These are phyloP conservation scores for Cytospora schulzeri DNA, from an alignment of 2,329 filamentous ascomycete genomes.

Conservation along the genomic window DNA sequence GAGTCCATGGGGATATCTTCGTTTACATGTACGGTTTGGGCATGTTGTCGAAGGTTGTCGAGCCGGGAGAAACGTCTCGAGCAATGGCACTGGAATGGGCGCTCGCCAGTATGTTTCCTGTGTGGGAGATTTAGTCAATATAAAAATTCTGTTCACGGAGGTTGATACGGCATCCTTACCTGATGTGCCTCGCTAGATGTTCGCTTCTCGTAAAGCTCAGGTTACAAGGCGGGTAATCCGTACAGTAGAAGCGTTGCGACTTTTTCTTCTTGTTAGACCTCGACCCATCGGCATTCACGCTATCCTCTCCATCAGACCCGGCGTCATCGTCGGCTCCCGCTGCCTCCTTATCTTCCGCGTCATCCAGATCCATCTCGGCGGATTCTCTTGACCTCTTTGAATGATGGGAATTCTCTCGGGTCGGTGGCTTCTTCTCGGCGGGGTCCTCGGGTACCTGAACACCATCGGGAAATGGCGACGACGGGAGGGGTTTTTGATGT, in stretches of 20 bases:
- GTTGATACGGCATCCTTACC: slow-evolving; percentile 53
- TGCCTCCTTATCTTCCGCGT: slow-evolving; percentile 66
- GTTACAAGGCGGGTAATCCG: slow-evolving; percentile 89
- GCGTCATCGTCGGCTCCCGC: slow-evolving; percentile 49
- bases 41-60: slow-evolving; percentile 94
- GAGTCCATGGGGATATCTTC: slow-evolving; percentile 96
- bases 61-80: slow-evolving; percentile 88
- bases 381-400: slow-evolving; percentile 64
- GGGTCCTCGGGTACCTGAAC: slow-evolving; percentile 48
- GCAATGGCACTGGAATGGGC: slow-evolving; percentile 96
- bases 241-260: slow-evolving; percentile 94
- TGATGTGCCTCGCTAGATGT: slow-evolving; percentile 90
- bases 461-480: slow-evolving; percentile 53
- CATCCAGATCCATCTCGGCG: slow-evolving; percentile 76
- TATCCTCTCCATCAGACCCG: slow-evolving; percentile 64
- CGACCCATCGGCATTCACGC: slow-evolving; percentile 63
- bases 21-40: slow-evolving; percentile 95
- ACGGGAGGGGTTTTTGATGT: slow-evolving; percentile 57
- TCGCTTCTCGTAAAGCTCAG: slow-evolving; percentile 95
- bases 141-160: no score
- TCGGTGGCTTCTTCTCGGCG: slow-evolving; percentile 47
- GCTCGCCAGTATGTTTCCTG: slow-evolving; percentile 96
- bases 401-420: slow-evolving; percentile 61
- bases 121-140: not conserved
- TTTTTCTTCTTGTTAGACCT: slow-evolving; percentile 92